A percentile compares a stretch with the other conserved stretches of the same genome.
Evolutionary conservation across 441 rosid species (phyloP).

Genomic region (Mallotus japonicus): DNA sequence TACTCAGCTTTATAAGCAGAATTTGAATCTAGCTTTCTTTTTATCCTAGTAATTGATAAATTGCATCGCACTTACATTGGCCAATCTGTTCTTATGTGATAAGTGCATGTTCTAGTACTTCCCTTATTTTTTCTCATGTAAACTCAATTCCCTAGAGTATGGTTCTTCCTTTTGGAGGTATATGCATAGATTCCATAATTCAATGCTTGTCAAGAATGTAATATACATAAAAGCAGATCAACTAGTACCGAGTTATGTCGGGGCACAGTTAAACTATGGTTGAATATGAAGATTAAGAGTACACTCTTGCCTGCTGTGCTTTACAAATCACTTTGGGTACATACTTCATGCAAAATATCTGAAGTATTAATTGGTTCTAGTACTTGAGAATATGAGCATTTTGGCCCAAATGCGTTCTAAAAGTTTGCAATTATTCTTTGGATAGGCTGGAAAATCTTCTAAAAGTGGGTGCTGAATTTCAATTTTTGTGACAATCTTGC

Average conservation of each 20-base stretch:
- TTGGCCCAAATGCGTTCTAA: neutral
- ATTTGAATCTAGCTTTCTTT: neutral
- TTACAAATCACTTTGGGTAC: too few species aligned
- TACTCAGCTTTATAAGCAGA: neutral
- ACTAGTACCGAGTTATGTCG: too few species aligned
- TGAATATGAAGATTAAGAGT: too few species aligned
- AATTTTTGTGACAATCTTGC: neutral
- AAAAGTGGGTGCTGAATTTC: neutral
- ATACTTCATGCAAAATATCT: too few species aligned
- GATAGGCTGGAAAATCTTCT: constrained; percentile 1
- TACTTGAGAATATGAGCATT: neutral
- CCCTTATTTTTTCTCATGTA: neutral
- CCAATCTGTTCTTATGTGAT: neutral
- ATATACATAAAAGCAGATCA: neutral
- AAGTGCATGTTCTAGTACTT: neutral
- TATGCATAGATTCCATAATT: neutral
- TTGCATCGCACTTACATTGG: neutral
- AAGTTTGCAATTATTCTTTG: neutral
- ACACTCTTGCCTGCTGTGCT: too few species aligned
- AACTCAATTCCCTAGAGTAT: neutral
- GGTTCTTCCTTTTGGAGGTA: neutral
- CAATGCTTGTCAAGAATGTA: neutral
- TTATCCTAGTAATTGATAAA: neutral
- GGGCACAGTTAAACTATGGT: too few species aligned
- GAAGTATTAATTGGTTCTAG: neutral